Base-by-base conservation (phyloP, 2,329 filamentous ascomycete species). In the Gremmenia infestans region DNA sequence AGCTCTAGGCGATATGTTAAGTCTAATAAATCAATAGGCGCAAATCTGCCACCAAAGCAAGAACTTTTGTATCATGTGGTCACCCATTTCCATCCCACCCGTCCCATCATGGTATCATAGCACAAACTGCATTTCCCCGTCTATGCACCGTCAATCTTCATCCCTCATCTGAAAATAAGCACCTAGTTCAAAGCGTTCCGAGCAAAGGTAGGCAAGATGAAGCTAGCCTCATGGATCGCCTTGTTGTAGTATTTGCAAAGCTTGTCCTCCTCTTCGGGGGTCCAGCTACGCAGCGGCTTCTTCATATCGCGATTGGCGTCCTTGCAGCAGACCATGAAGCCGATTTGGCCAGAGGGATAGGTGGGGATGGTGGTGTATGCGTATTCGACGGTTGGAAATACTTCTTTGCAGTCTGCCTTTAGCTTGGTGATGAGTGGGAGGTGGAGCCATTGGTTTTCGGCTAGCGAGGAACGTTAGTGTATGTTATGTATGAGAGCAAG, bases 251-350 rank as follows among this genome's bases (percentile, higher is more conserved):
- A 99, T 73, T 83, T 84, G 88, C 91, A 96, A 68, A 93, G 80
- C 75, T 90, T 87, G 71, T 90, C 86, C 83, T 99, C 94, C 77
- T 97, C 91, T 76, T 95, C 92, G 63, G 81, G 72, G 62, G 84
- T 80, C 87, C 91, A 96, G 68, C 76, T 80, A 71, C 94, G 88
- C 60, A 97, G 71, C 53, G 94, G 94, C 76, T 86, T 89, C 74
- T 83, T 90, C 72, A 97, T 82, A 76, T 99, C 83, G 73, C 86
- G 84, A 71, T 76, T 85, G 72, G 85, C 79, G 72, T 97, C 93
- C 85, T 99, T 97, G 87, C 82, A 89, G 86, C 94, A 97, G 72
- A 99, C 90, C 92, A 99, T 97, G 87, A 99, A 99, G 72, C 94
- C 94, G 71, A 99, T 99, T 81, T 99, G 94, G 72, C 94, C 94